Evolutionary conservation across 2,329 filamentous ascomycete genomes (phyloP).

Genomic region (Escovopsis sp.): DNA sequence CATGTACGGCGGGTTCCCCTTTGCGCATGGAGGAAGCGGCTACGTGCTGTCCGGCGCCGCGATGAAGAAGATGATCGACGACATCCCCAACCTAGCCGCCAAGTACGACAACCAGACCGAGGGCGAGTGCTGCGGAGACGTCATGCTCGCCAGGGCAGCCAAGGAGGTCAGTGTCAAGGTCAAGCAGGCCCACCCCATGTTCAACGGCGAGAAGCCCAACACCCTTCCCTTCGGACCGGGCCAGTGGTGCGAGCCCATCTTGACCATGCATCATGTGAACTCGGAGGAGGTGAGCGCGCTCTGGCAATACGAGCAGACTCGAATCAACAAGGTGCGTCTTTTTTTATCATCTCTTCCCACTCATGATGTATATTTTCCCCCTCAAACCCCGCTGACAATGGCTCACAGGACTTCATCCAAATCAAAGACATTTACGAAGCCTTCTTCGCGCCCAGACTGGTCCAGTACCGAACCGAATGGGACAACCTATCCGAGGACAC

Average conservation of each 20-base stretch:
- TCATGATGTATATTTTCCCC: neutral
- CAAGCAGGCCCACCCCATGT: constrained; percentile 33
- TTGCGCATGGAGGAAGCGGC: constrained; percentile 45
- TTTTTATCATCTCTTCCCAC: too few species aligned
- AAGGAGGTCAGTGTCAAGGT: constrained; percentile 29
- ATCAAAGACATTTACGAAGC: constrained; percentile 35
- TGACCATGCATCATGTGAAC: constrained; percentile 42
- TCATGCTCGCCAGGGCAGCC: constrained; percentile 33
- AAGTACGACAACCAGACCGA: constrained; percentile 32
- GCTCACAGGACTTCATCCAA: constrained; percentile 24
- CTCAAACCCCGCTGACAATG: neutral
- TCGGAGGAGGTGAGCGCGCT: constrained; percentile 35
- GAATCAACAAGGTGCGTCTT: constrained; percentile 25
- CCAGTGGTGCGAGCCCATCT: constrained; percentile 42
- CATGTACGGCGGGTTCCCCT: constrained; percentile 28
- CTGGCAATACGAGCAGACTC: constrained; percentile 39
- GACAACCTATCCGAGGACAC: constrained; percentile 36
- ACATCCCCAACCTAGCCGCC: constrained; percentile 26
- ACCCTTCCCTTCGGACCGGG: constrained; percentile 32
- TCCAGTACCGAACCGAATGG: constrained; percentile 30
- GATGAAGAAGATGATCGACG: constrained; percentile 31
- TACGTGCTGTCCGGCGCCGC: constrained; percentile 39
- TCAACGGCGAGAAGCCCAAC: constrained; percentile 40
- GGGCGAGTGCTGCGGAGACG: constrained; percentile 36
- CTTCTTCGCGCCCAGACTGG: constrained; percentile 31